Evolutionary conservation across 208 protist genomes (phyloP), one percentile per base, ranked within the genome.

Genomic region (Leishmania tropica): DNA sequence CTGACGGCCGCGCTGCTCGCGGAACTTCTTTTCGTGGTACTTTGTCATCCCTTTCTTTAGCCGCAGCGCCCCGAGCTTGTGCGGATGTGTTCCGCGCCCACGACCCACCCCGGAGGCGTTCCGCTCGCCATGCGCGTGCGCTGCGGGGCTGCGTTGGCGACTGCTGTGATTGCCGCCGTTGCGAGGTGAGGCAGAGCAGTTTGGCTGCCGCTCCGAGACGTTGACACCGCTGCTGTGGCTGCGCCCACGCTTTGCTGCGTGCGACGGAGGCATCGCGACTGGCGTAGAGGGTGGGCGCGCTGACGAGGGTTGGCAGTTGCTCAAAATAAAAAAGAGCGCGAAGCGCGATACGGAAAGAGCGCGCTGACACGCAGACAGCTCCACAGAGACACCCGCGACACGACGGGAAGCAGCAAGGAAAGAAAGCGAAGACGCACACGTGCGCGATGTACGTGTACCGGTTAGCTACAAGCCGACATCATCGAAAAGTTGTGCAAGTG

Each of bases 1-100:
- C 54, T 88, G 67, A 28, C 53, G 64, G 19, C 83, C 72, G 24
- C 90, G 85, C 64, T 91, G 78, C 19, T 85, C 76, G 21, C 83
- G 83, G 74, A 90, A 94, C 85, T 94, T 93, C 42, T 87, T 78
- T 64, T 91, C 81, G 71, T 94, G 86, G 71, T 85, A 91, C 83
- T 87, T 92, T 35, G 88, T 83, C 31, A 88, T 92, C 47, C 80
- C 87, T 82, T 93, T 93, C 83, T 93, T 95, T 31, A 93, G 73
- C 60, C 84, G 84, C 73, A 83, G 78, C 51, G 75, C 75, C 1
- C 71, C 79, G 3, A 65, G 53, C 62, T 77, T 85, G 53, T 58
- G 80, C 5, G 58, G 75, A 67, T 84, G 67, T 10, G 37, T 45
- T 24, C 28, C 53, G 28, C 58, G 42, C 45, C 6, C 7, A 42